Evolutionary conservation across 2,329 filamentous ascomycete genomes (phyloP).

Genomic region (Diplodia seriata): DNA sequence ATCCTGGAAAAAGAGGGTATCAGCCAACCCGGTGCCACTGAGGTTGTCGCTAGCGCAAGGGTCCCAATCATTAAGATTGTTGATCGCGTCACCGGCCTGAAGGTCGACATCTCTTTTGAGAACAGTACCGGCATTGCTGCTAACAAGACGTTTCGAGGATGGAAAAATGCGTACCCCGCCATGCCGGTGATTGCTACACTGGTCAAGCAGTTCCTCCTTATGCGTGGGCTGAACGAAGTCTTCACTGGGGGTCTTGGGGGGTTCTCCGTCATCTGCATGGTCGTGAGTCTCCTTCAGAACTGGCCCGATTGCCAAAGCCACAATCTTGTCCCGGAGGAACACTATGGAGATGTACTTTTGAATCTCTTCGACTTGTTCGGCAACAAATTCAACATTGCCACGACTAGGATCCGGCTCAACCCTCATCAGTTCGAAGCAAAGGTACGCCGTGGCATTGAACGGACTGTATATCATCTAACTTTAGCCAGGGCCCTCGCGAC

Average conservation of each 20-base stretch:
- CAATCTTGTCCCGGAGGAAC: constrained; percentile 65
- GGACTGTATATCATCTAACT: constrained; percentile 10
- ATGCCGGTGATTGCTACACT: constrained; percentile 87
- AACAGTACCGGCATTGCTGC: constrained; percentile 83
- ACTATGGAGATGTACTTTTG: constrained; percentile 82
- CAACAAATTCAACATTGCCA: constrained; percentile 74
- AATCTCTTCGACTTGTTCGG: constrained; percentile 92
- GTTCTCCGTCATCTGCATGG: constrained; percentile 91
- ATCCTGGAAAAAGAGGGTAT: constrained; percentile 66
- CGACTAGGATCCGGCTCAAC: constrained; percentile 75
- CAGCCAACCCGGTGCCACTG: constrained; percentile 64
- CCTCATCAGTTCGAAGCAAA: constrained; percentile 80
- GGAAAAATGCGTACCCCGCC: constrained; percentile 79
- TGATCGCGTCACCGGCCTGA: constrained; percentile 77
- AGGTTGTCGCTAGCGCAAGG: constrained; percentile 75
- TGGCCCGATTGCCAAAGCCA: constrained; percentile 73
- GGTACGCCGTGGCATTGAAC: constrained; percentile 56
- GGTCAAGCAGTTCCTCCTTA: constrained; percentile 90
- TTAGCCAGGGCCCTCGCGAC: constrained; percentile 33
- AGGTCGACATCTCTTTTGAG: constrained; percentile 94
- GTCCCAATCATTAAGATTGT: constrained; percentile 94
- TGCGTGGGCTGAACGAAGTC: constrained; percentile 91
- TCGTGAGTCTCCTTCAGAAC: constrained; percentile 85
- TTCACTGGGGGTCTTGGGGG: constrained; percentile 90
- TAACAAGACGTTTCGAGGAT: constrained; percentile 78